These are phyloP conservation scores for Neonectria magnoliae DNA, from an alignment of 2,329 filamentous ascomycete species.

Conservation along the genomic window DNA sequence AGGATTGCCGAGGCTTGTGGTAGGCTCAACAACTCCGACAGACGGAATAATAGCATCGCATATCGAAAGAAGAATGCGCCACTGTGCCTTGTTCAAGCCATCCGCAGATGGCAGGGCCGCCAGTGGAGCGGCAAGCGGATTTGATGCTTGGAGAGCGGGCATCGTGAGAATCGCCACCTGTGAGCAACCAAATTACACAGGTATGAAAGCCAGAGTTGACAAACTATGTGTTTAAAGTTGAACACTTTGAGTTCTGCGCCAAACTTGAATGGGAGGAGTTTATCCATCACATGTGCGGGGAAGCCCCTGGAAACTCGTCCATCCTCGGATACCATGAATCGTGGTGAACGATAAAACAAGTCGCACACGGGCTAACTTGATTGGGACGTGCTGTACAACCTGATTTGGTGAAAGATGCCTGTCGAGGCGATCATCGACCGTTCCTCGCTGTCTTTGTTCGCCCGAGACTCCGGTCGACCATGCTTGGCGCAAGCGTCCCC, in stretches of 20 bases:
- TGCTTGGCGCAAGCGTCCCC: not conserved
- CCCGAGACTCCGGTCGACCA: not conserved
- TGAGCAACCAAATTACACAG: not conserved
- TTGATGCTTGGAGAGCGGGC: not conserved
- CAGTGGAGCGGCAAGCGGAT: constrained; percentile 4
- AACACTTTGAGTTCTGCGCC: not conserved
- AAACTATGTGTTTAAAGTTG: not conserved
- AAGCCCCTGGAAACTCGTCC: not conserved
- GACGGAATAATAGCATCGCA: constrained; percentile 15
- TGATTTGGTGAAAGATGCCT: not conserved
- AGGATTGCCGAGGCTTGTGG: not conserved
- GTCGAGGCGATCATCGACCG: too few species aligned
- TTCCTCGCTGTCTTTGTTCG: not conserved
- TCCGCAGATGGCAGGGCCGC: not conserved
- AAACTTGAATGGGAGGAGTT: not conserved
- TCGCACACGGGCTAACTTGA: not conserved
- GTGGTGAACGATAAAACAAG: not conserved
- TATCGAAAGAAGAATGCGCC: constrained; percentile 8
- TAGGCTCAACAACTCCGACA: not conserved
- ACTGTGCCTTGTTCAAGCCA: constrained; percentile 1
- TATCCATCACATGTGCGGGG: constrained; percentile 4
- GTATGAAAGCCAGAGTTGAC: not conserved
- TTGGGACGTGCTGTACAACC: not conserved
- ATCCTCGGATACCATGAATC: not conserved
- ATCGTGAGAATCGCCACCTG: not conserved